Base-by-base conservation (phyloP, 176 grass and related monocot species). In the Microstegium vimineum region DNA sequence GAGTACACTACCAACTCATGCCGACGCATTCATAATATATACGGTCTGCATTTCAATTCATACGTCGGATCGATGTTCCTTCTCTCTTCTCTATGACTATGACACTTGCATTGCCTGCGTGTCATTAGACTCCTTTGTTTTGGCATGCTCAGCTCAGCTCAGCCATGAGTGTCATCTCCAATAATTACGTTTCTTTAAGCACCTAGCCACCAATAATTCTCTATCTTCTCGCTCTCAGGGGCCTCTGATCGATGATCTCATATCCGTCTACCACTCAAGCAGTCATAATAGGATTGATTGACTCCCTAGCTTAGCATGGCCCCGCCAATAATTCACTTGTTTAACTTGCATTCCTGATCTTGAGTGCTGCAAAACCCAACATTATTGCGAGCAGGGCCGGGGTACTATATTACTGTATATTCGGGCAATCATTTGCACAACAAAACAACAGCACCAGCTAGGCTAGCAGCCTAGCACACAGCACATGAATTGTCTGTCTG, bases 291-390 rank as follows among this genome's bases (percentile, higher is more conserved):
- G 4, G 25, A 26, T 23, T 71, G 40, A 71, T 71, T 71, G 30
- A 49, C 18, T 3, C 20, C 52, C 6, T n/a, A n/a, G n/a, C n/a
- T n/a, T n/a, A n/a, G n/a, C n/a, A n/a, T n/a, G n/a, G 6, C 36
- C n/a, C 65, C 37, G 2, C 66, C 74, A 85, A 85, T 85, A 85
- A 85, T 85, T 43, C 66, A 51, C 6, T 85, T 72, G 66, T 51
- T 85, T 79, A 78, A n/a, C n/a, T 60, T 13, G 1, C 2, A 26
- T 13, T 5, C 1, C 5, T 59, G 22, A 62, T 70, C 5, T 27
- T 27, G 22, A 46, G 65, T 12, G 64, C 46, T n/a, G n/a, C n/a
- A n/a, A 69, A 69, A n/a, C 8, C 20, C 8, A 57, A n/a, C 52
- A 56, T 23, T 56, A 23, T 56, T 56, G 3, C 20, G n/a, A n/a